phyloP scores from a whole-genome alignment of 202 grass and related monocot species.

The Dendrocalamus latiflorus region DNA sequence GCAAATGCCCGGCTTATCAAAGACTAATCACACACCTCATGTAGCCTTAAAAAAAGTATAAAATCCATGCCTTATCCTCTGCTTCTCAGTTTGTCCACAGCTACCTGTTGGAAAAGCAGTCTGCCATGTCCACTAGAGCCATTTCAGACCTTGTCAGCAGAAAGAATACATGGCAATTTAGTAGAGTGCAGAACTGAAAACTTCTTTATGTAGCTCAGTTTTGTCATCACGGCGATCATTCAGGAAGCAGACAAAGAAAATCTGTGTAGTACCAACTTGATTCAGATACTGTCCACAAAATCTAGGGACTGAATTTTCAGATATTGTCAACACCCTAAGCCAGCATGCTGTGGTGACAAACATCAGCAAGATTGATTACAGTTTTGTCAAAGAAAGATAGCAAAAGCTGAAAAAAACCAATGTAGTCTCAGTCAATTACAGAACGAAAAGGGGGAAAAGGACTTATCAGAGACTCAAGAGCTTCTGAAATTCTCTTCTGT shows the following conservation, averaged over 20 bases:
- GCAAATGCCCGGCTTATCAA: not conserved
- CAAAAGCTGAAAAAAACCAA: not conserved
- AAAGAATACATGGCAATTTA: not conserved
- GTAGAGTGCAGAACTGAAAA: constrained; percentile 16
- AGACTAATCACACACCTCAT: not conserved
- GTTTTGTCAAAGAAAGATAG: constrained; percentile 14
- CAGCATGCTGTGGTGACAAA: not conserved
- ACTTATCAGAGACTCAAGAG: not conserved
- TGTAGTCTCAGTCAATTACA: not conserved
- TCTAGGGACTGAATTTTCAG: not conserved
- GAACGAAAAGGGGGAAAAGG: not conserved
- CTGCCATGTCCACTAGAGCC: constrained; percentile 9
- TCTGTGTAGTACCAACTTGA: not conserved
- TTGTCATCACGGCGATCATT: constrained; percentile 17
- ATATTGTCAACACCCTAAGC: not conserved
- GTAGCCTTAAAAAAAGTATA: not conserved
- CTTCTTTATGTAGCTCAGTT: constrained; percentile 3
- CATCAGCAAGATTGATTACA: not conserved
- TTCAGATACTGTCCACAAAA: not conserved
- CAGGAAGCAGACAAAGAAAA: constrained; percentile 7
- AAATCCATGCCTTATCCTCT: constrained; percentile 11
- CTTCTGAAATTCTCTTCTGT: constrained; percentile 6
- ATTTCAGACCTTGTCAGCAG: constrained; percentile 22
- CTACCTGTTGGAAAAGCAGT: not conserved
- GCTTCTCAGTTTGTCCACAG: constrained; percentile 22